Percentiles rank a stretch among this genome's conserved stretches.
phyloP scores from a whole-genome alignment of 192 early-diverging fungal genomes.

The Coemansia sp. region DNA sequence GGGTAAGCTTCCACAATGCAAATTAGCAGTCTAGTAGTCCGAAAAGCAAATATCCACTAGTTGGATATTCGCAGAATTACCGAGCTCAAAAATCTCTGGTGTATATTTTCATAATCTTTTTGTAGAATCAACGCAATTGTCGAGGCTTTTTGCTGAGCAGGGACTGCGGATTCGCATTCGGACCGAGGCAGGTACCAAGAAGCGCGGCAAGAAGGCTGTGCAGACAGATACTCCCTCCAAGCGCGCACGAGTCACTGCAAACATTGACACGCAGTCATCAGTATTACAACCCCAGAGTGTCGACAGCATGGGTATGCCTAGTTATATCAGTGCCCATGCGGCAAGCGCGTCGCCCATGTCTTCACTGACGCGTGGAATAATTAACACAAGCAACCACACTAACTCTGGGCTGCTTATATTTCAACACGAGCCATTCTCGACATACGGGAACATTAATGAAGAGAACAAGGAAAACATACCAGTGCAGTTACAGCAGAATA shows the following conservation, averaged over 20 bases:
- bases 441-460: constrained; percentile 10
- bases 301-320: no score
- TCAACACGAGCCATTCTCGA: constrained; percentile 19
- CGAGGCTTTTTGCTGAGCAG: constrained; percentile 89
- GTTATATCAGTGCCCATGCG: background rate
- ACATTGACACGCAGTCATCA: background rate
- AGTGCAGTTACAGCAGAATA: background rate
- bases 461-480: constrained; percentile 29
- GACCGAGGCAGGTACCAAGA: constrained; percentile 71
- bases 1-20: constrained; percentile 21
- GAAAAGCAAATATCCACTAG: background rate
- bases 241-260: constrained; percentile 11
- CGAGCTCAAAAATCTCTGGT: background rate
- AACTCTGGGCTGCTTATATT: constrained; percentile 19
- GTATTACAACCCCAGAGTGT: background rate
- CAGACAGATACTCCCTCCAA: constrained; percentile 10
- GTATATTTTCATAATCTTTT: background rate
- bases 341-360: constrained; percentile 2
- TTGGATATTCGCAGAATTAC: background rate
- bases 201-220: constrained; percentile 29
- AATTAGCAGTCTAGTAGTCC: background rate
- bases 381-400: background rate
- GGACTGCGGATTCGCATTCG: constrained; percentile 91
- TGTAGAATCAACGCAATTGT: constrained; percentile 79
- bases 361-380: constrained; percentile 2